phyloP scores from a whole-genome alignment of 176 grass and related monocot species.

The Chrysopogon serrulatus region DNA sequence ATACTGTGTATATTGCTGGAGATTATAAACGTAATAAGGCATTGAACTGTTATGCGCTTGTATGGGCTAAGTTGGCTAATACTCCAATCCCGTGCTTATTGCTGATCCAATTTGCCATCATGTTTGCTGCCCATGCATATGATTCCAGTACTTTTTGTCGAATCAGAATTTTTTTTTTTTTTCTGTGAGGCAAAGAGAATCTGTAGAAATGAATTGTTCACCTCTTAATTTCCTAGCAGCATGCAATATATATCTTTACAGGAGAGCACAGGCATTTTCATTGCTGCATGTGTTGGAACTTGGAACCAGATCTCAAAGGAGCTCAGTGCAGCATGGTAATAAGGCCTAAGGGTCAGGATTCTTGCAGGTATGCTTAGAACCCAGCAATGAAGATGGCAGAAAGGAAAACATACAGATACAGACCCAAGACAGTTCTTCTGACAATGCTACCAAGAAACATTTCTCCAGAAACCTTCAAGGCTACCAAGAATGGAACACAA shows the following conservation, averaged over 20 bases:
- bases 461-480: background rate
- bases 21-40: constrained; percentile 5
- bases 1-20: background rate
- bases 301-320: background rate
- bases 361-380: background rate
- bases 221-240: background rate
- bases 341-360: background rate
- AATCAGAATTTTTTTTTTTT: background rate
- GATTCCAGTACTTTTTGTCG: background rate
- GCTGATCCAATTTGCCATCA: background rate
- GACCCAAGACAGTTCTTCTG: too few species aligned
- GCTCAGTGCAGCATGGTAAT: background rate
- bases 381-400: background rate
- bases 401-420: background rate
- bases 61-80: background rate
- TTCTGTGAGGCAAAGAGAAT: background rate
- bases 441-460: too few species aligned
- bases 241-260: background rate
- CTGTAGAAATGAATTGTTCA: background rate
- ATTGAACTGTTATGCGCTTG: background rate
- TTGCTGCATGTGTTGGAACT: background rate
- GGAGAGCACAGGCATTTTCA: background rate
- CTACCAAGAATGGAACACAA: background rate
- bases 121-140: background rate
- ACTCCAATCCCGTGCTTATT: background rate